Base-by-base conservation (phyloP, 2,329 filamentous ascomycete genomes). In the Cordyceps tenuipes region DNA sequence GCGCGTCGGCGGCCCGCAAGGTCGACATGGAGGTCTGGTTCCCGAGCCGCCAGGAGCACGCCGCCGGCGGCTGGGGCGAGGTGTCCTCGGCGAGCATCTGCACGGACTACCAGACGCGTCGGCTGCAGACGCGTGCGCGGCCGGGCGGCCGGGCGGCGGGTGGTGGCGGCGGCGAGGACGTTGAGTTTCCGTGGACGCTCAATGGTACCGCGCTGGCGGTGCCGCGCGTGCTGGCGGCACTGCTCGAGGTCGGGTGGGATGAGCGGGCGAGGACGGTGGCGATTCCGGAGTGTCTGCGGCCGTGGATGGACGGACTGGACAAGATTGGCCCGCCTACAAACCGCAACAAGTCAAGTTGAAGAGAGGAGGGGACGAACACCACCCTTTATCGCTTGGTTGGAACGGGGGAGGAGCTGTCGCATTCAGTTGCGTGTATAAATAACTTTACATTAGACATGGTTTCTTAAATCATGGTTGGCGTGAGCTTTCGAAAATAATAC, bases 121-220 rank as follows among this genome's bases (percentile, higher is more conserved):
- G 94, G 17, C 78, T 99, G 41, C 87, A 84, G 31, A 97, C 94
- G 15, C 82, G 88, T 46, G 77, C 90, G 50, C 85, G 86, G 63
- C 63, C 79, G n/a, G 57, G 57, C 39, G 57, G 57, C 50, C 85
- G 86, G 64, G 63, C 79, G 2, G 39, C 48, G 10, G 50, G 57
- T 9, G 21, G 74, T 56, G 75, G 74, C 46, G 71, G 70, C 34
- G 43, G 44, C 2, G 19, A 23, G 2, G 54, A 84, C 81, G 69
- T 75, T 88, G 46, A 79, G 80, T 97, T 91, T 71, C 91, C 92
- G 15, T 91, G 90, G 76, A 99, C 94, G 0, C 80, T 96, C 43
- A 99, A 99, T 71, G 95, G 93, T 0, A 99, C 94, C 1, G 94
- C 93, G 0, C 78, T 97, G 67, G 94, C 94, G 0, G 88, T 97